Conservation (phyloP, 805 yeast species). For the Pichia deserticola region DNA sequence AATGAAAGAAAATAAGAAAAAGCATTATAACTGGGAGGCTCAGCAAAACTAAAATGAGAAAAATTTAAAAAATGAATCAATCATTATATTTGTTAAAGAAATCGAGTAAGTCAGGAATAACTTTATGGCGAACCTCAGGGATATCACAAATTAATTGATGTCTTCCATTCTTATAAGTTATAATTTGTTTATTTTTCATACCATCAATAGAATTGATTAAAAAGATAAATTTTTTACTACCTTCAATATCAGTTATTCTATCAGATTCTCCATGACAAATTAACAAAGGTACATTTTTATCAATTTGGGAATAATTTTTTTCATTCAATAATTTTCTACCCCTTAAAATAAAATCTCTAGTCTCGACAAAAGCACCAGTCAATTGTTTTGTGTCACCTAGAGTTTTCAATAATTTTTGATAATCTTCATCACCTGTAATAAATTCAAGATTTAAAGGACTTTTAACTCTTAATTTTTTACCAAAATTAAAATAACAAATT, state of each 20-base stretch:
- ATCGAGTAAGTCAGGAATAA: conserved; percentile 31
- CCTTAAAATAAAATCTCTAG: conserved; percentile 53
- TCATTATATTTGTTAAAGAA: conserved; percentile 29
- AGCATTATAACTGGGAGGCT: neutral
- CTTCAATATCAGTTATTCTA: conserved; percentile 46
- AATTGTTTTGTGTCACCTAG: conserved; percentile 38
- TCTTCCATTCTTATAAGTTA: conserved; percentile 26
- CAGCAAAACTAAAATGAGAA: neutral
- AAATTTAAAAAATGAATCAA: neutral
- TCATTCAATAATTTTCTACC: conserved; percentile 45
- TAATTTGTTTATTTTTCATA: conserved; percentile 23
- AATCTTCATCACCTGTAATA: conserved; percentile 42
- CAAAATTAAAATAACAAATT: conserved; percentile 38
- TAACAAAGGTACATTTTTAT: conserved; percentile 39
- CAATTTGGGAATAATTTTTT: conserved; percentile 30
- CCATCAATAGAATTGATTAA: conserved; percentile 20
- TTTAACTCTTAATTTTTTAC: conserved; percentile 35
- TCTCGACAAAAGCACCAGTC: conserved; percentile 46
- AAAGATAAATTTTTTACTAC: conserved; percentile 36
- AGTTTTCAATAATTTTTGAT: conserved; percentile 37
- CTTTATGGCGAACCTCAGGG: conserved; percentile 31
- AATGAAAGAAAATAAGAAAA: neutral
- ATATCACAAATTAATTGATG: conserved; percentile 43
- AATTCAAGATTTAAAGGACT: conserved; percentile 49
- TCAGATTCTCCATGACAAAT: conserved; percentile 62